These are phyloP conservation scores for Keithomyces neogunnii DNA, from an alignment of 2,329 filamentous ascomycete species.

Conservation along the genomic window DNA sequence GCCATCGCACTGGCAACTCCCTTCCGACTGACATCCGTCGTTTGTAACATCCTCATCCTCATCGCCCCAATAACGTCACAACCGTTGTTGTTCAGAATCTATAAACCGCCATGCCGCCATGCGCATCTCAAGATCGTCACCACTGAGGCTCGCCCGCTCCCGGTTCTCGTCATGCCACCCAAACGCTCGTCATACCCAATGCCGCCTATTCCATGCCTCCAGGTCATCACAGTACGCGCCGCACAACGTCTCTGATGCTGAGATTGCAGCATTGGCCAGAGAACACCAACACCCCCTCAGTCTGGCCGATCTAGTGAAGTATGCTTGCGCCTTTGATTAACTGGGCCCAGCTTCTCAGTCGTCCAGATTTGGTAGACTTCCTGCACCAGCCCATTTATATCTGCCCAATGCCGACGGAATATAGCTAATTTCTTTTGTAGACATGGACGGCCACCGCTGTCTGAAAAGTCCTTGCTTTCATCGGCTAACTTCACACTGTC, in stretches of 20 bases:
- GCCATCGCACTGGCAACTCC: too few species aligned
- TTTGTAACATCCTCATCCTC: background rate
- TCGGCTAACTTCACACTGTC: conserved; percentile 95
- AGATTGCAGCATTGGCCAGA: conserved; percentile 70
- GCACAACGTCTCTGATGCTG: conserved; percentile 53
- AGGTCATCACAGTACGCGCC: background rate
- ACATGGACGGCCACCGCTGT: conserved; percentile 76
- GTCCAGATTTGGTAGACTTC: background rate
- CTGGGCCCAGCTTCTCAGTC: background rate
- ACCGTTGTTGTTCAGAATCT: too few species aligned
- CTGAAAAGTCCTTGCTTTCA: conserved; percentile 68
- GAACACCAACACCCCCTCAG: conserved; percentile 74
- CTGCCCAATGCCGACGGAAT: background rate
- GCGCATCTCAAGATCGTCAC: conserved; percentile 2
- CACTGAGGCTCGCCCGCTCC: conserved; percentile 1
- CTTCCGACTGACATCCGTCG: background rate
- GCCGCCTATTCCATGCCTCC: background rate
- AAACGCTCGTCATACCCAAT: background rate
- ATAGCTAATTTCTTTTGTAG: conserved; percentile 22
- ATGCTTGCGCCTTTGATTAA: conserved; percentile 17
- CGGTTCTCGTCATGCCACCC: background rate
- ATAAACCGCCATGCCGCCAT: conserved; percentile 7
- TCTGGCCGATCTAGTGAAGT: conserved; percentile 84
- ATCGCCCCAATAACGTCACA: background rate
- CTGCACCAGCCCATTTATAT: background rate